Evolutionary conservation across 768 basidiomycete species (phyloP), one percentile per base, ranked within the genome.

Genomic region (Tephrocybe rancida): DNA sequence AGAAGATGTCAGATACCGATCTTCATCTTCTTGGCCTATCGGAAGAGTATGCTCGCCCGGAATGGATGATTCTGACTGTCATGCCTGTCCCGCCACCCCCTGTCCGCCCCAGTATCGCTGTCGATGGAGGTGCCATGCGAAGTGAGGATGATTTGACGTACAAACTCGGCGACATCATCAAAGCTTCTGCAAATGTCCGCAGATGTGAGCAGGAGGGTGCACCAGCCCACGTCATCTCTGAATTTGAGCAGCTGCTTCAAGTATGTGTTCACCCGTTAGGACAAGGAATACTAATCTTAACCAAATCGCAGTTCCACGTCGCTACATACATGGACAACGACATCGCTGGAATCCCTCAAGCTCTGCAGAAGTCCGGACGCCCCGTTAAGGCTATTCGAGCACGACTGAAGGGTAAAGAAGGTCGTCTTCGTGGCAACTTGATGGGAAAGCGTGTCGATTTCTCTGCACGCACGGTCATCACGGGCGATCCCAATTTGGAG

Each of bases 241-340:
- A 98, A 70, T 96, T 95, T 61, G 96, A 98, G 72, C 94, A 96
- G 64, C 75, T 99, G 41, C 81, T 98, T 5, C 96, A 98, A 84
- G 93, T 92, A 56, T 9, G 34, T 26, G 47, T 44, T 44, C 8
- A 30, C 14, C 14, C 48, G 25, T 19, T 34, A 50, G 32, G 43
- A 56, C 26, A 48, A 34, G 48, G 44, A 22, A 42, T 54, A 4
- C 16, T 56, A 51, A n/a, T 37, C 42, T n/a, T 37, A 9, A n/a
- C n/a, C n/a, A n/a, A n/a, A 29, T 39, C 55, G 11, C 60, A 97
- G 93, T 99, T 95, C 68, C 97, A 99, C 66, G 95, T 98, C 55
- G 97, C 97, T 2, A 98, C 97, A 0, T 99, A 98, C 68, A 99
- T 99, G 96, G 97, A 99, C 67, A 99, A 99, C 66, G 95, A 98